Evolutionary conservation across 164 flowering plant genomes (phyloP).

Genomic region (Cinnamomum chago): DNA sequence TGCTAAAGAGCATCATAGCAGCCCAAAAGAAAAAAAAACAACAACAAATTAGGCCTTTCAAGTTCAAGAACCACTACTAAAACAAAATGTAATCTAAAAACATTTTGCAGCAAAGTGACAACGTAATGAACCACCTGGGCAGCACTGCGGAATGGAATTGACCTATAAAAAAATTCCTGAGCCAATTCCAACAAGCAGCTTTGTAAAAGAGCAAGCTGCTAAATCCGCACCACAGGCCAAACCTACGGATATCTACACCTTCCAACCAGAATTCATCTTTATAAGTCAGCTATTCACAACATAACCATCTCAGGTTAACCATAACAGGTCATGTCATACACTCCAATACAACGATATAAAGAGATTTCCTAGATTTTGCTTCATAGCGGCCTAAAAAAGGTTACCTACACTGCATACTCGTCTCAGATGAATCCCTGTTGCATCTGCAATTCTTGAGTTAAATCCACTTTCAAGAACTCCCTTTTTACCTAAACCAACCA

Average conservation of each 20-base stretch:
- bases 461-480: background rate
- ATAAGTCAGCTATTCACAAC: constrained; percentile 18
- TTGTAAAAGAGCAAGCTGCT: constrained; percentile 35
- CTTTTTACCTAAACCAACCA: background rate
- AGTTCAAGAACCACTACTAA: background rate
- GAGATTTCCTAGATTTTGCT: constrained; percentile 25
- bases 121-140: background rate
- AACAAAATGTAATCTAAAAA: background rate
- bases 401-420: background rate
- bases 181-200: constrained; percentile 44
- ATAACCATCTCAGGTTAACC: background rate
- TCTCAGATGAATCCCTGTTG: background rate
- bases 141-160: constrained; percentile 22
- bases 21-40: constrained; percentile 4
- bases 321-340: background rate
- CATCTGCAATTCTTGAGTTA: background rate
- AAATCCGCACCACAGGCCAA: constrained; percentile 16
- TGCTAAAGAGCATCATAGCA: background rate
- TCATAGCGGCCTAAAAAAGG: background rate
- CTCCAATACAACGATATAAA: constrained; percentile 24
- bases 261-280: constrained; percentile 16
- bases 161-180: constrained; percentile 39
- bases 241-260: constrained; percentile 22
- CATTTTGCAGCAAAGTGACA: background rate
- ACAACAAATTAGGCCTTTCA: constrained; percentile 1